phyloP scores from a whole-genome alignment of 1,284 basidiomycete species.

The Rhodotorula sp. region DNA sequence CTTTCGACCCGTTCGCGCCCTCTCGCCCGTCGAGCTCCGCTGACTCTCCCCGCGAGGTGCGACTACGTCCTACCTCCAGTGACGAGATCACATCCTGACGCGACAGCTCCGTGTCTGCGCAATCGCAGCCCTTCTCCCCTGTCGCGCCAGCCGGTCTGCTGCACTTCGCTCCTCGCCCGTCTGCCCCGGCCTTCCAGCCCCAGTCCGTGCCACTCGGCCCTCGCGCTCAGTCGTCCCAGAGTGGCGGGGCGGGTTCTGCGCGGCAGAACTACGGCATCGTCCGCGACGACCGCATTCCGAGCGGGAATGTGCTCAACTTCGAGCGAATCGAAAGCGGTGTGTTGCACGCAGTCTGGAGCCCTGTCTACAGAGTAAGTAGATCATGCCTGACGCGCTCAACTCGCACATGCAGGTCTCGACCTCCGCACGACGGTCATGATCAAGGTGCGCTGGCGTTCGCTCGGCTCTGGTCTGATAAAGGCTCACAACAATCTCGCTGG shows the following conservation, averaged over 20 bases:
- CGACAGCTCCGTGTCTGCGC: too few relatives aligned
- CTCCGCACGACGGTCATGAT: conserved; percentile 65
- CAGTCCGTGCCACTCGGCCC: neutral
- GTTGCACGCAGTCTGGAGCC: neutral
- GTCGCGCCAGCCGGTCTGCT: neutral
- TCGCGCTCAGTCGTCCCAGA: neutral
- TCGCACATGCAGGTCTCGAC: conserved; percentile 59
- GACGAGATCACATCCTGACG: too few relatives aligned
- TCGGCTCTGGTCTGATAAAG: neutral
- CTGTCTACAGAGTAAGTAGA: fast-evolving
- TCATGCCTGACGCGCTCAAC: neutral
- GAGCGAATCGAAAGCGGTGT: conserved; percentile 62
- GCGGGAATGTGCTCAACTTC: conserved; percentile 70
- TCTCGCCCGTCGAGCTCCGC: too few relatives aligned
- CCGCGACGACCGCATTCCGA: conserved; percentile 49
- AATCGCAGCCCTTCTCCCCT: neutral
- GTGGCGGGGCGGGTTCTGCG: neutral
- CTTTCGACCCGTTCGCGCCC: too few relatives aligned
- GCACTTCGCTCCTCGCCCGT: neutral
- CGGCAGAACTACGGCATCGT: conserved; percentile 30
- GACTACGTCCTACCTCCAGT: too few relatives aligned
- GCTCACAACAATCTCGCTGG: neutral
- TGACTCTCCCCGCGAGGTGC: too few relatives aligned
- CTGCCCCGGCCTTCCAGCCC: neutral
- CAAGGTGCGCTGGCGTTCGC: conserved; percentile 18